Base-by-base conservation (phyloP, 345 rosid species). In the Lepidium africanum region DNA sequence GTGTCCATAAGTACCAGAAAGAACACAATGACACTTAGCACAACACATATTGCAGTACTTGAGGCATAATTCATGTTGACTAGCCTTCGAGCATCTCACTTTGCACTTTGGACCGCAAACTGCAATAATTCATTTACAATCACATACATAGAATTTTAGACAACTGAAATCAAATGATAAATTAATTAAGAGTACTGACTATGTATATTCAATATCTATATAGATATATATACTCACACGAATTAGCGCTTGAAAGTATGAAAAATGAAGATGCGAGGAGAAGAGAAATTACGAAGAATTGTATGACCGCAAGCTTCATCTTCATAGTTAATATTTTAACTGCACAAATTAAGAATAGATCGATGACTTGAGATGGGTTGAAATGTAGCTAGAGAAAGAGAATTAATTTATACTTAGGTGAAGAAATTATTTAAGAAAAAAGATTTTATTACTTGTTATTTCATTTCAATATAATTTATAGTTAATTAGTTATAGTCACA, bases 211-310 rank as follows among this genome's bases (percentile, higher is more conserved):
- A 3, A 4, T 25, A 25, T 25, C 2, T 25, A 25, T 25, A 25
- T 32, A 41, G 1, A 21, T 21, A 25, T 9, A 7, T 21, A 19
- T 61, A 38, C 67, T 25, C 69, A 83, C 88, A 67, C 12, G 87
- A 80, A 59, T 69, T 81, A 0, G 88, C 88, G 55, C 65, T 48
- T 35, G 92, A 59, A 17, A 56, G 36, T 66, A 80, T 72, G 38
- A 76, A 75, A 63, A 80, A 61, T 37, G 81, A 83, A 57, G 85
- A 79, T 51, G 67, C 27, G 59, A 84, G 64, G 52, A 87, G 40
- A 52, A 89, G 72, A 47, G 70, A 73, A 4, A 75, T 60, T 5
- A 85, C 70, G 38, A 82, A 47, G 59, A 80, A 47, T 42, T 71
- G 42, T 37, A 73, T 35, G 33, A 49, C 42, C 1, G 50, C 55